phyloP scores from a whole-genome alignment of 805 yeast species.

The Candida dajiaensis region DNA sequence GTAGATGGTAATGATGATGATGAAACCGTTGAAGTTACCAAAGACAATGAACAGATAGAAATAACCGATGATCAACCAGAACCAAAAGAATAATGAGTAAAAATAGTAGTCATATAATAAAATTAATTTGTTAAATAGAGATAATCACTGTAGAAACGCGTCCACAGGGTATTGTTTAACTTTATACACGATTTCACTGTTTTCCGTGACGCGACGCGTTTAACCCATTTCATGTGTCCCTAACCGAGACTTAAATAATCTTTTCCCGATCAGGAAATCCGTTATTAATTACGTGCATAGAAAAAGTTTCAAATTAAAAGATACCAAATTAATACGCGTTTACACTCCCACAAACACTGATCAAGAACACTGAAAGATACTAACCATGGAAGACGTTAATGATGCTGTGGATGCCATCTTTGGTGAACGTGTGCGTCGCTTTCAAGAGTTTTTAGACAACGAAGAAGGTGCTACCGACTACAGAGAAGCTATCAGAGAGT shows the following conservation, averaged over 20 bases:
- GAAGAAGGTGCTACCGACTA: slow-evolving; percentile 53
- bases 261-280: not conserved
- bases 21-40: not conserved
- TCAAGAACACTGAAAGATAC: not conserved
- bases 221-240: too few species aligned
- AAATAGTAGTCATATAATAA: not conserved
- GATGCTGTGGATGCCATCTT: slow-evolving; percentile 40
- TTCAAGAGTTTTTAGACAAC: slow-evolving; percentile 78
- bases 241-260: not conserved
- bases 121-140: not conserved
- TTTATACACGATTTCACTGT: not conserved
- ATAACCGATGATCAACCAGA: not conserved
- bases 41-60: not conserved
- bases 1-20: not conserved
- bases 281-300: not conserved
- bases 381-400: slow-evolving; percentile 19
- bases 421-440: slow-evolving; percentile 80
- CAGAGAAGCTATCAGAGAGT: slow-evolving; percentile 60
- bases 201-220: not conserved
- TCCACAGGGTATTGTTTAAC: too few species aligned
- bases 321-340: not conserved
- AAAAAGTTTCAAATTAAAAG: not conserved
- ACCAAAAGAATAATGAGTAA: not conserved
- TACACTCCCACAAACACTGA: not conserved
- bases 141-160: not conserved